These are phyloP conservation scores for Calocybe gangraenosa DNA, from an alignment of 768 basidiomycete species.

Conservation along the genomic window DNA sequence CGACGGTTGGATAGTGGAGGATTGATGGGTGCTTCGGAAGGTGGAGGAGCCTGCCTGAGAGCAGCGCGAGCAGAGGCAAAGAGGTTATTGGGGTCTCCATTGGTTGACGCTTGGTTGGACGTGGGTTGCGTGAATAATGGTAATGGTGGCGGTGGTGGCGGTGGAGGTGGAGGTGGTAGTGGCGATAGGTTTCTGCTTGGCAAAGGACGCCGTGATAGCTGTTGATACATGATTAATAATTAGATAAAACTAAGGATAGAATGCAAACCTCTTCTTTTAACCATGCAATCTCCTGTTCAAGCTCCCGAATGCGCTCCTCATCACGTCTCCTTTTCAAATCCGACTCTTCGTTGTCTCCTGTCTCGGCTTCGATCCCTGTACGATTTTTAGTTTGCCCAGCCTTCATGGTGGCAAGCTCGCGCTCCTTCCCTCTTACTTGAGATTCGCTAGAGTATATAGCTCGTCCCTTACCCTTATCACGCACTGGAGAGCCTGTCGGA, in stretches of 20 bases:
- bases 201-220: constrained; percentile 44
- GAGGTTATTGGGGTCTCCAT: constrained; percentile 29
- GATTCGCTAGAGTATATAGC: constrained; percentile 37
- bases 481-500: constrained; percentile 31
- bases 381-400: constrained; percentile 48
- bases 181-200: neutral
- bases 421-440: constrained; percentile 55
- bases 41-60: constrained; percentile 51
- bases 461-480: constrained; percentile 44
- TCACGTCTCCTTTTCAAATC: constrained; percentile 47
- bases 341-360: constrained; percentile 25
- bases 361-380: constrained; percentile 33
- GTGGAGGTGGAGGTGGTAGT: constrained; percentile 36
- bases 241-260: neutral
- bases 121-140: constrained; percentile 32
- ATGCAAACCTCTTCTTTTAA: constrained; percentile 53
- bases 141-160: constrained; percentile 40
- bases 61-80: constrained; percentile 64
- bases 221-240: neutral
- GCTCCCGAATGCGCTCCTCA: constrained; percentile 55
- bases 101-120: constrained; percentile 27
- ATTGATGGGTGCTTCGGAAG: constrained; percentile 69
- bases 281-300: constrained; percentile 63
- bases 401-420: constrained; percentile 53
- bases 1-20: constrained; percentile 33